A percentile compares a stretch with the other conserved stretches of the same genome.
phyloP scores from a whole-genome alignment of 1,139 yeast species.

The Diutina catenulata region DNA sequence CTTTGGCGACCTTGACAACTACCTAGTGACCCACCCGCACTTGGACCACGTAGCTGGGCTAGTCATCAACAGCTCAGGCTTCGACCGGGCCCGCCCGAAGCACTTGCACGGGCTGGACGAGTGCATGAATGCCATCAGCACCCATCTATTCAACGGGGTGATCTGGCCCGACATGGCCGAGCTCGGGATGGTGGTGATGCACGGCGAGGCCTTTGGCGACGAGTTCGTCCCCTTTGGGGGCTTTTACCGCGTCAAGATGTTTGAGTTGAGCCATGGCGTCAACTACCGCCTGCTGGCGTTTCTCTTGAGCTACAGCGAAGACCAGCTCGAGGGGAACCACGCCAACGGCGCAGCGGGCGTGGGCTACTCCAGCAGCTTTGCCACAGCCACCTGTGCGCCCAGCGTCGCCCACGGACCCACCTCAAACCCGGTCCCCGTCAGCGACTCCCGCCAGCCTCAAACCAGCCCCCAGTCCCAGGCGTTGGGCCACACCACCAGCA shows the following conservation, averaged over 20 bases:
- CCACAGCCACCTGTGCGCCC: too few species aligned
- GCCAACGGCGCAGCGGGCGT: too few species aligned
- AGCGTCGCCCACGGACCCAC: too few species aligned
- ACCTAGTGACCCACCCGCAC: constrained; percentile 73
- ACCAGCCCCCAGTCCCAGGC: too few species aligned
- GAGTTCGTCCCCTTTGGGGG: constrained; percentile 11
- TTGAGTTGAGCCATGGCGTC: constrained; percentile 30
- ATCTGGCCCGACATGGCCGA: constrained; percentile 70
- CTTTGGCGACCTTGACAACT: constrained; percentile 25
- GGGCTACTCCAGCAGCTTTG: too few species aligned
- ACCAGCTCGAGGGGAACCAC: too few species aligned
- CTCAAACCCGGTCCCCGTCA: too few species aligned
- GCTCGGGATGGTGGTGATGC: constrained; percentile 18
- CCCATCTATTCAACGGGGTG: constrained; percentile 56
- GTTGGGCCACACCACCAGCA: too few species aligned
- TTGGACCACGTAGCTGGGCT: constrained; percentile 68
- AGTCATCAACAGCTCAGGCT: constrained; percentile 60
- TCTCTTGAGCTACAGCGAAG: constrained; percentile 35
- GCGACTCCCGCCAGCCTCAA: too few species aligned
- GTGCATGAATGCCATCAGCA: constrained; percentile 31
- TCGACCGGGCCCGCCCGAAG: constrained; percentile 20
- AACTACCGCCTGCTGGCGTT: constrained; percentile 38
- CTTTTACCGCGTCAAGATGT: constrained; percentile 17
- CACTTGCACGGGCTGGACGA: constrained; percentile 5
- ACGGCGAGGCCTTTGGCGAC: constrained; percentile 11